Evolutionary conservation across 768 basidiomycete genomes (phyloP), one percentile per base, ranked within the genome.

Genomic region (Amanita molliuscula): DNA sequence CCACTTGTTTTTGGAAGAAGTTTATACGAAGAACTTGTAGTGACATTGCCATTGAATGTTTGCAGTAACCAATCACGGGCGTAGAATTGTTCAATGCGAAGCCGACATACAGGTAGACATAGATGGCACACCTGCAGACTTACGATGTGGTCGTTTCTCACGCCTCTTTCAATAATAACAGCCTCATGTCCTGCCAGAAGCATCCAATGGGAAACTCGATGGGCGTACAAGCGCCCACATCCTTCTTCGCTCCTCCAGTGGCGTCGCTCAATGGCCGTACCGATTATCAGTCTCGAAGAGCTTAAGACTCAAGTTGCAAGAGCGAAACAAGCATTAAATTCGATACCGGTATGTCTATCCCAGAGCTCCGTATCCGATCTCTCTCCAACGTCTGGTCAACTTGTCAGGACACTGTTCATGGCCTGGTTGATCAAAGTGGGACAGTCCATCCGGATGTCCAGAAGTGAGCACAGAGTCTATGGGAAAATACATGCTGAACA

Each of bases 141-240:
- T n/a, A n/a, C n/a, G n/a, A n/a, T n/a, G n/a, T n/a, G n/a, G n/a
- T n/a, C n/a, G n/a, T n/a, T n/a, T n/a, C n/a, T n/a, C 29, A 31
- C 29, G 29, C 10, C 29, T 31, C 31, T 31, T 31, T 31, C 31
- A 40, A 8, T 40, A 10, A n/a, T n/a, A 34, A 16, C 28, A 18
- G 44, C 44, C 44, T 45, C 44, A 45, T 45, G 44, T 29, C 44
- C 28, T 8, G 28, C 7, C 44, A 45, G 31, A 45, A 45, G 26
- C 13, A 21, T 28, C 7, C 25, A 43, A 25, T 15, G 42, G 44
- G 44, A 20, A 45, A 0, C 44, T 13, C 29, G 10, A 46, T 23
- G 33, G 31, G 44, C 44, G 44, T 4, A 15, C 35, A 5, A 21
- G 13, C 13, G 21, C 40, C 25, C 25, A n/a, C 13, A 15, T 10